Percentiles rank a stretch among this genome's conserved stretches.
phyloP scores from a whole-genome alignment of 495 filamentous ascomycete genomes.

The Podospora tetraspora region DNA sequence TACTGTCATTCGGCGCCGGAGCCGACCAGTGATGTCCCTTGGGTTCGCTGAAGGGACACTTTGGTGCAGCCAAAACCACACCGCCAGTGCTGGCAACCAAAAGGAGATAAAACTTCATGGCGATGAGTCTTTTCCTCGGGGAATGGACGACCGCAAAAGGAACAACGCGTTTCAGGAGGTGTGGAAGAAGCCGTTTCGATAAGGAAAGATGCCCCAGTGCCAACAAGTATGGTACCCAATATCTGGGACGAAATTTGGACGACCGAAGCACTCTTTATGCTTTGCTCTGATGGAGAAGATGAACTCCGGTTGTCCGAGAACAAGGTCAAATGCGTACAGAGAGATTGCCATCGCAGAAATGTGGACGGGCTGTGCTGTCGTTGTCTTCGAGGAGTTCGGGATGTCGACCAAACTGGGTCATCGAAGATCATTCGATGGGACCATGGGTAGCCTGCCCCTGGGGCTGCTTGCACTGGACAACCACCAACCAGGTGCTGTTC shows the following conservation, averaged over 20 bases:
- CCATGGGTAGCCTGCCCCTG: too few species aligned
- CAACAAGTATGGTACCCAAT: too few species aligned
- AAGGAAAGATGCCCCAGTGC: too few species aligned
- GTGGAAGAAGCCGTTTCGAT: background rate
- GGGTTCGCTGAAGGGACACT: constrained; percentile 1
- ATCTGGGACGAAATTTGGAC: too few species aligned
- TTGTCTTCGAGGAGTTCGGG: background rate
- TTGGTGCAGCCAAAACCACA: background rate
- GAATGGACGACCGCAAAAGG: background rate
- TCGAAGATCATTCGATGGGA: too few species aligned
- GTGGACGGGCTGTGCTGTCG: background rate
- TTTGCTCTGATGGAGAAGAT: background rate
- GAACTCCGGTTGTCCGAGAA: background rate
- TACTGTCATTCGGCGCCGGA: constrained; percentile 2
- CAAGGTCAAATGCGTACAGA: background rate
- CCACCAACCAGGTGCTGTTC: too few species aligned
- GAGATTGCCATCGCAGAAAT: background rate
- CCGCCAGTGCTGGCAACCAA: background rate
- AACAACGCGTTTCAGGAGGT: background rate
- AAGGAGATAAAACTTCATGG: background rate
- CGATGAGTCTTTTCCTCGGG: too few species aligned
- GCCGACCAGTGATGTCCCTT: constrained; percentile 16
- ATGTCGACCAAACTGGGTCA: background rate
- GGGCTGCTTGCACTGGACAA: too few species aligned
- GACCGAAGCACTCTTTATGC: background rate